phyloP scores from a whole-genome alignment of 129 eudicot genomes.

The Scalesia atractyloides region DNA sequence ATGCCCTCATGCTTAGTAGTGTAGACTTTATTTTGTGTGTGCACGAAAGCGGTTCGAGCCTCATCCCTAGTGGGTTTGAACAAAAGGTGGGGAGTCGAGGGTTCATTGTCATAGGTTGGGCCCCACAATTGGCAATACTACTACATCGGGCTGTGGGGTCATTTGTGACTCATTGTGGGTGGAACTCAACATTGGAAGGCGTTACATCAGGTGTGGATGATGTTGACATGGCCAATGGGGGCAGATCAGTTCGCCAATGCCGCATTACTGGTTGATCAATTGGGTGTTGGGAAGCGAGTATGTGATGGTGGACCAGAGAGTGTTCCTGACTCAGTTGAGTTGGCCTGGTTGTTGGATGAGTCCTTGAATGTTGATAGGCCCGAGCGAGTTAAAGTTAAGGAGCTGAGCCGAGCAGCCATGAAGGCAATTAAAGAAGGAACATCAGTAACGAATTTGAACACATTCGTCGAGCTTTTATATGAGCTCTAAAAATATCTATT shows the following conservation, averaged over 20 bases:
- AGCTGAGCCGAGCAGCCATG: conserved; percentile 23
- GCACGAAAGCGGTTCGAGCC: conserved; percentile 12
- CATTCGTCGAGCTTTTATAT: conserved; percentile 21
- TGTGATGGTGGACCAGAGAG: conserved; percentile 37
- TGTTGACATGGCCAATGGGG: conserved; percentile 51
- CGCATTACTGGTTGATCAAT: conserved; percentile 35
- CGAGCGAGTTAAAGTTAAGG: conserved; percentile 14
- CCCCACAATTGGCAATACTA: conserved; percentile 53
- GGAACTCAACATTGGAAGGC: conserved; percentile 50
- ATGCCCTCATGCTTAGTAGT: conserved; percentile 26
- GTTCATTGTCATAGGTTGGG: conserved; percentile 48
- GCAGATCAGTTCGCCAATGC: conserved; percentile 50
- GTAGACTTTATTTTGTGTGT: conserved; percentile 32
- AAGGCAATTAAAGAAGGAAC: conserved; percentile 40
- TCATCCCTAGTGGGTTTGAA: conserved; percentile 45
- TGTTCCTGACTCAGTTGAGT: conserved; percentile 42
- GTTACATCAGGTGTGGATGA: conserved; percentile 37
- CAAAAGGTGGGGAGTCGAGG: conserved; percentile 43
- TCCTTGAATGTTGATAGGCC: conserved; percentile 14
- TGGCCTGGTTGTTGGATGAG: conserved; percentile 36
- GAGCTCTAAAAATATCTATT: conserved; percentile 4
- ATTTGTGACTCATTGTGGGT: conserved; percentile 60
- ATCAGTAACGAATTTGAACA: conserved; percentile 31
- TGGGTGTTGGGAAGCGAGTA: conserved; percentile 39
- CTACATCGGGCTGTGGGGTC: conserved; percentile 43